Evolutionary conservation across 257 asterid genomes (phyloP).

Genomic region (Solanum chilense): DNA sequence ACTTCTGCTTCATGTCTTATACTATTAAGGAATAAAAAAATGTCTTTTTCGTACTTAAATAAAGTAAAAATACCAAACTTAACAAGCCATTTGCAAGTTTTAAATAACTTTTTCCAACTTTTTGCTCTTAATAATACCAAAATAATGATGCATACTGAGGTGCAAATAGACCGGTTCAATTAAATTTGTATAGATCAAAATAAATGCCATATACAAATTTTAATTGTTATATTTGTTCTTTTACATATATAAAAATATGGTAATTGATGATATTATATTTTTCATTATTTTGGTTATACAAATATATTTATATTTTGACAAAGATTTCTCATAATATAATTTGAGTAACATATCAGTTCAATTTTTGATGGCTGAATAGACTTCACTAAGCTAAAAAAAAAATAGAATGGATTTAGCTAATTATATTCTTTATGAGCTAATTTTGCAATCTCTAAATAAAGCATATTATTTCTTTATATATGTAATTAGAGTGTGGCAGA

Average conservation of each 20-base stretch:
- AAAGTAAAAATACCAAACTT: slow-evolving; percentile 22
- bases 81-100: not conserved
- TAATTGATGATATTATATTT: not conserved
- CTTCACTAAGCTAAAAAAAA: no score
- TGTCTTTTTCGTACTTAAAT: not conserved
- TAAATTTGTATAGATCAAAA: no score
- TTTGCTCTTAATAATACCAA: not conserved
- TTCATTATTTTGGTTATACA: no score
- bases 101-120: not conserved
- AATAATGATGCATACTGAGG: not conserved
- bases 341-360: not conserved
- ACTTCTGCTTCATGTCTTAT: not conserved
- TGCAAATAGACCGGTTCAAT: not conserved
- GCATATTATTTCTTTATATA: not conserved
- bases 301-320: not conserved
- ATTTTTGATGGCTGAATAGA: not conserved
- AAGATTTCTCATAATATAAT: not conserved
- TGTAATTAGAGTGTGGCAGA: not conserved
- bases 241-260: no score
- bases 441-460: no score
- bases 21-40: not conserved
- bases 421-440: not conserved
- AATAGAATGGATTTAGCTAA: no score
- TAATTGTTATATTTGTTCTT: not conserved
- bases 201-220: no score